These are phyloP conservation scores for Xylaria grammica DNA, from an alignment of 495 filamentous ascomycete genomes.

Conservation along the genomic window DNA sequence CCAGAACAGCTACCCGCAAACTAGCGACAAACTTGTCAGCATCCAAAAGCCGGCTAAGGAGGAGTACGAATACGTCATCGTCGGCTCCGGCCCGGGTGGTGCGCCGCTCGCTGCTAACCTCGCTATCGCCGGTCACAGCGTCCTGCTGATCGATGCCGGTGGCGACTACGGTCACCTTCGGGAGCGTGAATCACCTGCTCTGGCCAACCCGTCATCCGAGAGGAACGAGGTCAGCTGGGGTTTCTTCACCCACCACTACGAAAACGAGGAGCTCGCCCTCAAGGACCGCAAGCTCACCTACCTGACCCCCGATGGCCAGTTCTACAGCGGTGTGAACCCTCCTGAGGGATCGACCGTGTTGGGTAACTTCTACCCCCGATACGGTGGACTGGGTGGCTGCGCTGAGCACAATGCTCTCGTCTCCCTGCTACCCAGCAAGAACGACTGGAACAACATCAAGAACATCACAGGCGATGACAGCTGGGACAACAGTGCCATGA, in stretches of 20 bases:
- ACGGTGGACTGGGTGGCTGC: conserved; percentile 55
- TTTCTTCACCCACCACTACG: conserved; percentile 53
- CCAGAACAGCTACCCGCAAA: conserved; percentile 25
- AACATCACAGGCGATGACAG: conserved; percentile 54
- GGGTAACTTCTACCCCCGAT: conserved; percentile 56
- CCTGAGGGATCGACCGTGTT: conserved; percentile 49
- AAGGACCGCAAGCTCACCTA: conserved; percentile 51
- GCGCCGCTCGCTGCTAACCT: conserved; percentile 65
- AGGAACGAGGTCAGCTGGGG: conserved; percentile 50
- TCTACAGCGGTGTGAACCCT: conserved; percentile 44
- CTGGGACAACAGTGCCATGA: conserved; percentile 56
- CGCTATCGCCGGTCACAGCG: conserved; percentile 61
- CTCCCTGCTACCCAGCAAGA: conserved; percentile 45
- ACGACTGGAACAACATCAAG: conserved; percentile 56
- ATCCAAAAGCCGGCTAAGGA: conserved; percentile 20
- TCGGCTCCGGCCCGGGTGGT: conserved; percentile 69
- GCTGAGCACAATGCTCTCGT: conserved; percentile 56
- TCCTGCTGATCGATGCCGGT: conserved; percentile 34
- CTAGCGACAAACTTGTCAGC: conserved; percentile 4
- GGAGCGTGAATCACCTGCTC: conserved; percentile 37
- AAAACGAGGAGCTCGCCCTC: conserved; percentile 38
- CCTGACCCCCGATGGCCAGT: conserved; percentile 36
- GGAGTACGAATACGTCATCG: conserved; percentile 66
- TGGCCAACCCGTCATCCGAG: conserved; percentile 59
- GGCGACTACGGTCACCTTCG: conserved; percentile 31